Base-by-base conservation (phyloP, 2,329 filamentous ascomycete species). In the Elsinoe ampelina region DNA sequence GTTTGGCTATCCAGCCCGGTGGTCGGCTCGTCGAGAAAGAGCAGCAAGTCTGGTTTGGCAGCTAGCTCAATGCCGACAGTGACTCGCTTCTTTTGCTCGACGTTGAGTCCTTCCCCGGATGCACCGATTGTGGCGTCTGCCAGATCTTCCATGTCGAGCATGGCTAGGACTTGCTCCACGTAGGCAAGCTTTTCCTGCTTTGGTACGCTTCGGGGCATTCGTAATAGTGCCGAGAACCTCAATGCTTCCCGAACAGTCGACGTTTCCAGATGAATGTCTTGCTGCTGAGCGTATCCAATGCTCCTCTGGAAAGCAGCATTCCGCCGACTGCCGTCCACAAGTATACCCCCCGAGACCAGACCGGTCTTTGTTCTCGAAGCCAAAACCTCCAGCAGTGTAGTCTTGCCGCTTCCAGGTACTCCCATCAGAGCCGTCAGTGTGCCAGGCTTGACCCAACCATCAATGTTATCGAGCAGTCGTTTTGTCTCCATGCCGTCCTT, bases 401-500 rank as follows among this genome's bases (percentile, higher is more conserved):
- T 93, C 71, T 95, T 95, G 50, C 89, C 89, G 56, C 80, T 73
- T 38, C 73, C 74, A 64, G 71, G 72, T 6, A 87, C 87, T 5
- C 89, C 89, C 86, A 93, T 91, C 36, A 93, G 69, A 41, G 88
- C 89, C 58, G 88, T 77, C 41, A 89, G 73, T 64, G 88, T 81
- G 22, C 85, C 86, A 35, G 83, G 82, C 22, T 48, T 48, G 10
- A 30, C 13, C 43, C 43, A 48, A 12, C 43, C 43, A 17, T 48
- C 20, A 5, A 48, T 65, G 80, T 70, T 12, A 85, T 78, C 50
- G 78, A 67, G 3, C 5, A 48, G 43, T 32, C 12, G 20, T n/a
- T 34, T 26, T 32, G 20, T 13, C 12, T 34, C 43, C 12, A 15
- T 17, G 20, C 20, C 20, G n/a, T 13, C 11, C 43, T 48, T 26